Evolutionary conservation across 306 rosid genomes (phyloP).

Genomic region (Ormosia emarginata): DNA sequence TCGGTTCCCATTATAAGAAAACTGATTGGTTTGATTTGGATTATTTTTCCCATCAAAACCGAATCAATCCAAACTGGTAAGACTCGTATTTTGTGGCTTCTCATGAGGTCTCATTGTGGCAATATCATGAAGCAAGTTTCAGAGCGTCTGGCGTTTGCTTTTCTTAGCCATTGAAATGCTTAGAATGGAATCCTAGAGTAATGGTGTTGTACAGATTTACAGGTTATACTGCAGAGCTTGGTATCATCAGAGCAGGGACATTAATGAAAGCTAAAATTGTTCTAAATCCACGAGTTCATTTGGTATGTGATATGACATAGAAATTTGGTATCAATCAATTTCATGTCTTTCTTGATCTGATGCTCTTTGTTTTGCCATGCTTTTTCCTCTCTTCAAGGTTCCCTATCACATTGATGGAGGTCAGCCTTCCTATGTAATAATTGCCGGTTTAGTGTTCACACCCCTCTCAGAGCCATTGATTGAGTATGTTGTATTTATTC

Average conservation of each 20-base stretch:
- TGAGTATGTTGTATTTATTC: constrained; percentile 56
- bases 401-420: constrained; percentile 85
- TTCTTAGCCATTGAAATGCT: not conserved
- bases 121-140: constrained; percentile 8
- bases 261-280: constrained; percentile 54
- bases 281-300: constrained; percentile 84
- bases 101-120: not conserved
- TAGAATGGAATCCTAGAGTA: constrained; percentile 10
- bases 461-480: constrained; percentile 95
- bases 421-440: constrained; percentile 89
- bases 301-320: constrained; percentile 61
- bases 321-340: constrained; percentile 14
- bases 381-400: constrained; percentile 46
- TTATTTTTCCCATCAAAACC: too few relatives aligned
- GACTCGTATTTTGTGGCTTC: not conserved
- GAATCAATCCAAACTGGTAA: too few relatives aligned
- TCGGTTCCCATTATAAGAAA: not conserved
- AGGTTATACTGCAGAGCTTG: constrained; percentile 87
- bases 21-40: too few relatives aligned
- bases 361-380: constrained; percentile 27
- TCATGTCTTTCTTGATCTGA: constrained; percentile 24
- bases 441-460: constrained; percentile 95
- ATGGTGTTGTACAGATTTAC: constrained; percentile 69
- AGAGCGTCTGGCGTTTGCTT: not conserved
- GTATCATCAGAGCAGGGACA: constrained; percentile 80